Base-by-base conservation (phyloP, 129 eudicot genomes). In the Tagetes patula region DNA sequence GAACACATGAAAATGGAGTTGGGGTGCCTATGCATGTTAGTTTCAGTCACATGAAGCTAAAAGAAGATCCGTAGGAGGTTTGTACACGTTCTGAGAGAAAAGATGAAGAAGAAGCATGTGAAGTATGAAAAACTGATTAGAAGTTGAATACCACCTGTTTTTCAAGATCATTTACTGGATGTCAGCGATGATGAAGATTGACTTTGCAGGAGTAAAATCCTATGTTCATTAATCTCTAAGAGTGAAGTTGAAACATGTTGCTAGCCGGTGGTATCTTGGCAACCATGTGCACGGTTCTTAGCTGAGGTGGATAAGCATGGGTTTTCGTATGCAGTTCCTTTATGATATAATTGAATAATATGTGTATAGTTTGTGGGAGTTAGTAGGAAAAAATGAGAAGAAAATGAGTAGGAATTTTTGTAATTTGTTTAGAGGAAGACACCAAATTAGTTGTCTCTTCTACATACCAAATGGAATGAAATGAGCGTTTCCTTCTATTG, bases 311-410 rank as follows among this genome's bases (percentile, higher is more conserved):
- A 78, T 34, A 56, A 89, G 5, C 81, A 89, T 55, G 96, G 94
- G 0, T 42, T 92, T 76, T 96, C 97, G 0, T 92, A 50, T 46
- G 83, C 96, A 0, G 81, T 85, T 50, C 96, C 96, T 0, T 92
- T 86, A 58, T 92, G 78, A 88, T 8, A 6, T 31, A 8, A 12
- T 50, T n/a, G 10, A 20, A 39, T 13, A 71, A 54, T 42, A 45
- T 54, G 49, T 79, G 67, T 56, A 72, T 64, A 79, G 74, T 65
- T 78, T 20, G 27, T 20, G 27, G 27, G 27, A 20, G 27, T 20
- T 20, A 10, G 48, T 43, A 43, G 48, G 48, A 43, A 10, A 43
- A 43, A 7, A 7, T 6, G 11, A 43, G 48, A 43, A 6, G 48
- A 43, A 10, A 43, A 43, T 6, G 2, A 43, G 48, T 8, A 43